These are phyloP conservation scores for Lactarius evosmus DNA, from an alignment of 768 basidiomycete genomes.

Conservation along the genomic window DNA sequence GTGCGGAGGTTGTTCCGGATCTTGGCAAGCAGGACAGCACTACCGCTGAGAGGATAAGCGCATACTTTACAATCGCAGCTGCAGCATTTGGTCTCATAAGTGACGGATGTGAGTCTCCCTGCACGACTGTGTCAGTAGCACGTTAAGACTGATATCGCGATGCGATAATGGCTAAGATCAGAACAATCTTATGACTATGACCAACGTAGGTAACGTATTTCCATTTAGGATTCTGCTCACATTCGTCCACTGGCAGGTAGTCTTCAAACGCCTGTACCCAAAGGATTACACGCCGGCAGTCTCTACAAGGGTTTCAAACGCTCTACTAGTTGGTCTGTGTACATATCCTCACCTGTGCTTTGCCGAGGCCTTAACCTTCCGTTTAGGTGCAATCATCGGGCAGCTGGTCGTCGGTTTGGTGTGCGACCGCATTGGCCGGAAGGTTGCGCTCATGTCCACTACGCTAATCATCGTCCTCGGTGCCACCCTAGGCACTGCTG, in stretches of 20 bases:
- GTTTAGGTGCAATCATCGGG: slow-evolving; percentile 56
- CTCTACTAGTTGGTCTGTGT: slow-evolving; percentile 60
- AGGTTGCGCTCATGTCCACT: slow-evolving; percentile 67
- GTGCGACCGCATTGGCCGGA: slow-evolving; percentile 73
- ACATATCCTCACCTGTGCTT: slow-evolving; percentile 5
- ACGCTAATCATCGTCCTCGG: slow-evolving; percentile 69
- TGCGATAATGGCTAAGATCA: slow-evolving; percentile 44
- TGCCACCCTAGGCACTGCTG: slow-evolving; percentile 62
- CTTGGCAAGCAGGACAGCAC: slow-evolving; percentile 9
- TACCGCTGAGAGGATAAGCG: slow-evolving; percentile 45
- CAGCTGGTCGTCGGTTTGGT: slow-evolving; percentile 61
- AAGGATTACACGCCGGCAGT: slow-evolving; percentile 55
- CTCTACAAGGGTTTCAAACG: slow-evolving; percentile 68
- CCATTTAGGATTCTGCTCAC: slow-evolving; percentile 21
- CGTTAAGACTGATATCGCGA: slow-evolving; percentile 7
- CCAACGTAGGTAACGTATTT: slow-evolving; percentile 43
- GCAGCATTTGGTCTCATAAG: slow-evolving; percentile 64
- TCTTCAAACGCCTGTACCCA: slow-evolving; percentile 63
- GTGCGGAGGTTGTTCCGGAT: slow-evolving; percentile 12
- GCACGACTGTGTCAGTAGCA: slow-evolving; percentile 2
- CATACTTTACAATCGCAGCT: slow-evolving; percentile 61
- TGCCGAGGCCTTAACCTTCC: slow-evolving; percentile 14
- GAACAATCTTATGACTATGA: slow-evolving; percentile 69
- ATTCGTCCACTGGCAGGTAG: slow-evolving; percentile 48
- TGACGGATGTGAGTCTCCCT: slow-evolving; percentile 48